Evolutionary conservation across 495 filamentous ascomycete genomes (phyloP).

Genomic region (Aspergillus bridgeri): DNA sequence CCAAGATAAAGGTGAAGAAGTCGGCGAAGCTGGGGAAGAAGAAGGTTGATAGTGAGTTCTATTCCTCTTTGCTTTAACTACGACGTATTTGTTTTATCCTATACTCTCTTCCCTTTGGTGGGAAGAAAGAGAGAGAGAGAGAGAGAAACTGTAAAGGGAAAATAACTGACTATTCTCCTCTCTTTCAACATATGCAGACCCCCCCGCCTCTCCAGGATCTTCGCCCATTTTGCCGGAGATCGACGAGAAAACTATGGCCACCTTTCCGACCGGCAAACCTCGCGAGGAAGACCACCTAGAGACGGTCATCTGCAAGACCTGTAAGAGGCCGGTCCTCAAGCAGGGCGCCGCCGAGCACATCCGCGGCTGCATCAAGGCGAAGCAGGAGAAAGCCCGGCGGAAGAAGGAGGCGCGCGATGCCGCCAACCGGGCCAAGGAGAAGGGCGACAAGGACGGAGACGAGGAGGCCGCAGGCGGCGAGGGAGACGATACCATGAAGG

Average conservation of each 20-base stretch:
- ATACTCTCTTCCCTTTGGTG: slow-evolving; percentile 6
- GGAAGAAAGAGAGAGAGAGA: not conserved
- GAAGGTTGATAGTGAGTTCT: slow-evolving; percentile 49
- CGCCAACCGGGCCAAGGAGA: slow-evolving; percentile 59
- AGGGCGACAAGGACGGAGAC: slow-evolving; percentile 53
- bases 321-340: slow-evolving; percentile 70
- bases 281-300: slow-evolving; percentile 63
- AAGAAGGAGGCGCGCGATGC: slow-evolving; percentile 70
- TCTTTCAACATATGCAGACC: slow-evolving; percentile 11
- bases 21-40: slow-evolving; percentile 52
- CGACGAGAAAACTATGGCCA: slow-evolving; percentile 62
- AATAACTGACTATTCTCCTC: not conserved
- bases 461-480: slow-evolving; percentile 33
- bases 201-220: slow-evolving; percentile 37
- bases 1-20: slow-evolving; percentile 69
- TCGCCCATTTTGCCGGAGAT: slow-evolving; percentile 68
- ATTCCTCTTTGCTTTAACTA: not conserved
- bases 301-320: slow-evolving; percentile 73
- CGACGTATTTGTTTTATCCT: slow-evolving; percentile 2
- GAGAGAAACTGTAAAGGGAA: no score
- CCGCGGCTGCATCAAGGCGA: slow-evolving; percentile 66
- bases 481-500: slow-evolving; percentile 39
- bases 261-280: slow-evolving; percentile 71
- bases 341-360: slow-evolving; percentile 62
- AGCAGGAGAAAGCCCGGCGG: slow-evolving; percentile 76